A percentile compares a stretch with the other conserved stretches of the same genome.
Conservation (phyloP, 805 yeast species). For the Candida adriatica region DNA sequence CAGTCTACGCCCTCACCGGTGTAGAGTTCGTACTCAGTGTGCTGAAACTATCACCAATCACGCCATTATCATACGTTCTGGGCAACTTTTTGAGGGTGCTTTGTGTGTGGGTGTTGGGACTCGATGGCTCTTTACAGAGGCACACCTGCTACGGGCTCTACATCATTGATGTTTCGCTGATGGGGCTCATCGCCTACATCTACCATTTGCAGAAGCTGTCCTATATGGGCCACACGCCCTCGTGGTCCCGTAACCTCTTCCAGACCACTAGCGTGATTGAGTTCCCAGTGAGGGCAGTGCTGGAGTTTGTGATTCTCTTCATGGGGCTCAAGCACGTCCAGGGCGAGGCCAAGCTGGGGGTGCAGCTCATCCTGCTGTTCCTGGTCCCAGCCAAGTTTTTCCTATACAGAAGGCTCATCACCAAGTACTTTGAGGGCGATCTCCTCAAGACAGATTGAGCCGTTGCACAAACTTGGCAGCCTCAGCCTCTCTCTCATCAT, state of each 20-base stretch:
- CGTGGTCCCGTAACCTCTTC: conserved; percentile 2
- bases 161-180: conserved; percentile 5
- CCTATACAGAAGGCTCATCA: conserved; percentile 12
- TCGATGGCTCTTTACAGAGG: conserved; percentile 8
- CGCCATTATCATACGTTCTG: conserved; percentile 2
- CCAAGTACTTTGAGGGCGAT: conserved; percentile 8
- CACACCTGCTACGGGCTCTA: conserved; percentile 12
- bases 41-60: conserved; percentile 9
- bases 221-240: conserved; percentile 9
- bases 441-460: conserved; percentile 8
- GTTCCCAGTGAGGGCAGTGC: conserved; percentile 10
- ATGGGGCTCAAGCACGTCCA: conserved; percentile 11
- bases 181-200: conserved; percentile 10
- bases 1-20: not conserved
- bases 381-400: conserved; percentile 15
- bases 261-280: conserved; percentile 6
- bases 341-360: not conserved
- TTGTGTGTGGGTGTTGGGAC: conserved; percentile 1
- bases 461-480: conserved; percentile 11
- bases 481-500: conserved; percentile 6
- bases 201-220: conserved; percentile 15
- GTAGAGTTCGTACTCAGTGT: conserved; percentile 9
- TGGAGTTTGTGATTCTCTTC: conserved; percentile 18
- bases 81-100: conserved; percentile 6
- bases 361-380: conserved; percentile 8